Evolutionary conservation across 1,284 basidiomycete genomes (phyloP).

Genomic region (Ceratobasidium sp.): DNA sequence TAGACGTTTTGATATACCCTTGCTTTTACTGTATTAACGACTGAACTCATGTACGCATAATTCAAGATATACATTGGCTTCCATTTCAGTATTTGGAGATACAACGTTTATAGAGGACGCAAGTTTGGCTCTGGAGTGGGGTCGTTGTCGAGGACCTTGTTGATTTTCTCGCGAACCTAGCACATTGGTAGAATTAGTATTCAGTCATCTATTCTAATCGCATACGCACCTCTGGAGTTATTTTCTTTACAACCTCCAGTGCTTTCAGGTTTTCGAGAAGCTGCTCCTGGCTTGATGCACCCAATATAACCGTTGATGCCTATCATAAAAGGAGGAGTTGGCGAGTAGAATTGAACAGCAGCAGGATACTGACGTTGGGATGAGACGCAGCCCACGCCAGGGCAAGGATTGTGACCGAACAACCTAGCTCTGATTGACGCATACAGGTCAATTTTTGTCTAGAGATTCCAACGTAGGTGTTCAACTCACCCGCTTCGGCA

Average conservation of each 20-base stretch:
- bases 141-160: constrained; percentile 68
- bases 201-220: background rate
- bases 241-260: constrained; percentile 73
- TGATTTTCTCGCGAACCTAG: constrained; percentile 62
- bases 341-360: background rate
- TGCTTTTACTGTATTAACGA: constrained; percentile 30
- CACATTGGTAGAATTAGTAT: background rate
- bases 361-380: constrained; percentile 61
- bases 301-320: constrained; percentile 73
- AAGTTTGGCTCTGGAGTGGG: constrained; percentile 50
- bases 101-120: constrained; percentile 5
- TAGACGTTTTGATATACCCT: constrained; percentile 21
- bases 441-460: background rate
- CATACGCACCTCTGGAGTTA: constrained; percentile 68
- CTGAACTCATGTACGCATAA: constrained; percentile 27
- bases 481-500: constrained; percentile 53
- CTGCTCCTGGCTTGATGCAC: constrained; percentile 68
- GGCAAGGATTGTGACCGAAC: constrained; percentile 70
- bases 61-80: constrained; percentile 24
- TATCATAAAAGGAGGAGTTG: constrained; percentile 60
- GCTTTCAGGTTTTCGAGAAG: constrained; percentile 76
- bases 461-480: constrained; percentile 15
- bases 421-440: constrained; percentile 60
- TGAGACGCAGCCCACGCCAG: constrained; percentile 81
- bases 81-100: background rate